Evolutionary conservation across 306 rosid species (phyloP), one percentile per base, ranked within the genome.

Genomic region (Senna siamea): DNA sequence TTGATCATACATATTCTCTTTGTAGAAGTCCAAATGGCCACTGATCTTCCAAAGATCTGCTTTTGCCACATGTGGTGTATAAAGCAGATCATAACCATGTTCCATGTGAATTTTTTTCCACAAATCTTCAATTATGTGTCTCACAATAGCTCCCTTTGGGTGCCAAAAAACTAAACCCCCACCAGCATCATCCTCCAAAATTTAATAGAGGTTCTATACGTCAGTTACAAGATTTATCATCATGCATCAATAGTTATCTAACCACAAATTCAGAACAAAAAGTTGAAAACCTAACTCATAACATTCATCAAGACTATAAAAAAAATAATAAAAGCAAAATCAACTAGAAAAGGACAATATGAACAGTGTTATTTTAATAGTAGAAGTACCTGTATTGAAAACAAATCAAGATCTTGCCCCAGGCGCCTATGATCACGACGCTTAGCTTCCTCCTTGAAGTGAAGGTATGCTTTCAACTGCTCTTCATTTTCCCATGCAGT

Each of bases 131-230:
- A 94, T 92, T 67, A 92, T 84, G 80, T 87, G 87, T 80, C 99
- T 88, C 76, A 94, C 93, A 22, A 88, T 73, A 74, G 99, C 97
- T 69, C 99, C 99, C 81, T 94, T 94, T 4, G 99, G 99, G 75
- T 94, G 99, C 99, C 98, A 94, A 84, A 94, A 94, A 62, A 94
- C 99, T 70, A 92, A 87, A 77, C 98, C 99, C 52, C 99, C 99
- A 34, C 99, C 99, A 65, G 97, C 99, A 41, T 92, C 98, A 34
- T 88, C 96, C 96, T 94, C 86, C 73, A 73, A 14, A 81, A 76
- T 60, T 77, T 56, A 66, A 78, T 70, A 76, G 57, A 78, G 72
- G 75, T 57, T 57, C 46, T 69, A 68, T 22, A 65, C 41, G 59
- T 74, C 74, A 72, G 75, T 65, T 50, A 26, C 74, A 66, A 50